Conservation (phyloP, 2,329 filamentous ascomycete genomes). For the Diaporthe sp. region DNA sequence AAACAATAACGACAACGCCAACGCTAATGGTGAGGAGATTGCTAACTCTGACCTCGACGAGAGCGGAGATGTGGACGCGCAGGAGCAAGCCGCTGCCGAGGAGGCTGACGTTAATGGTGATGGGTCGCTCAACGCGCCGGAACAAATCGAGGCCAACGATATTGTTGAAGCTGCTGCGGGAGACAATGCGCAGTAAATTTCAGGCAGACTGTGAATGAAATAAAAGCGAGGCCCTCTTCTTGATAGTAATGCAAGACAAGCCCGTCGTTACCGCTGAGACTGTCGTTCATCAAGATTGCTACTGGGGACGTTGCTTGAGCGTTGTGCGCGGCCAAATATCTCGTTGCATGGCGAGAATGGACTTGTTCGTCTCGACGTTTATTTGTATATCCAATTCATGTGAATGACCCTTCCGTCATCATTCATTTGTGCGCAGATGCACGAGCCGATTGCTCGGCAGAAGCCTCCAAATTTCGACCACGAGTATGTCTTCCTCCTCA, state of each 20-base stretch:
- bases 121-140: conserved; percentile 5
- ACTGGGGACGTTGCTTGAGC: neutral
- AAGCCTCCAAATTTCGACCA: too few relatives aligned
- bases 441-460: too few relatives aligned
- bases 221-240: neutral
- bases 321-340: neutral
- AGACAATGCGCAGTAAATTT: neutral
- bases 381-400: too few relatives aligned
- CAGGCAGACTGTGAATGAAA: neutral
- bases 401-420: too few relatives aligned
- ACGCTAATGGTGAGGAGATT: neutral
- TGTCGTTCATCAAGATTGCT: neutral
- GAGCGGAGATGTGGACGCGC: conserved; percentile 3
- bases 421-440: too few relatives aligned
- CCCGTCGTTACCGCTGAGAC: neutral
- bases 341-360: neutral
- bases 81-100: conserved; percentile 19
- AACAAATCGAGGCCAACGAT: conserved; percentile 1
- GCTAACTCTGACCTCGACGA: conserved; percentile 1
- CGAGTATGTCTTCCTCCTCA: too few relatives aligned
- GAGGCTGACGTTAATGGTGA: conserved; percentile 10
- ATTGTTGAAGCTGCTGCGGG: conserved; percentile 9
- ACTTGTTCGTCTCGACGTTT: neutral
- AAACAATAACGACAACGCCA: neutral
- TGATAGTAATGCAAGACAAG: neutral